Evolutionary conservation across 2,329 filamentous ascomycete genomes (phyloP), one percentile per base, ranked within the genome.

Genomic region (Zalaria obscura): DNA sequence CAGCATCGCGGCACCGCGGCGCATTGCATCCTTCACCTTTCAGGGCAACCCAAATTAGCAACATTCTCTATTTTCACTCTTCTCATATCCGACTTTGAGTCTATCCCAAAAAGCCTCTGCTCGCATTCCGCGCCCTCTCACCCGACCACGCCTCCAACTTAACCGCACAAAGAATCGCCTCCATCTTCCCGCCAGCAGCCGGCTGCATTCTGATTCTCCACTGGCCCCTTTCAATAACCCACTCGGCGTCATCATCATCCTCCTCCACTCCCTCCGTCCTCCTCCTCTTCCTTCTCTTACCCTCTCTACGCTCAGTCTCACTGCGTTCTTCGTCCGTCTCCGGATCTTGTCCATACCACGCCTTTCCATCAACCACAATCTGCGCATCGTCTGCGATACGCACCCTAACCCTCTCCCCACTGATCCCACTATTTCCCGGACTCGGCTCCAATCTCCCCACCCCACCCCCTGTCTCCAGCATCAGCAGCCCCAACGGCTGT

Each of bases 381-480:
- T 69, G 68, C 2, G 78, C 67, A 3, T 81, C 75, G 1, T 66
- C 54, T 4, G 76, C 78, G 25, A 89, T 62, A 2, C 69, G 60
- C 8, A 83, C 70, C 45, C 75, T 75, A 10, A 93, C 77, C 6
- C 74, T 68, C 45, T 85, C 78, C 43, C 84, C 79, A 52, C 76
- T 80, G 27, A 84, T 60, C 0, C 81, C 75, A 0, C 77, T 82
- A 53, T 80, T 79, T 0, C 78, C 79, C 0, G 82, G 81, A 18
- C 75, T 78, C 1, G 75, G 68, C 0, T 78, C 73, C 51, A 77
- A 75, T 44, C 70, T 75, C 3, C 7, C 29, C 5, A 73, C 71
- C 7, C 73, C 78, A n/a, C 76, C 77, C n/a, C 60, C 61, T 2
- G 55, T 55, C 3, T 73, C 68, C 38, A 73, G 65, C 73, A 83